Evolutionary conservation across 2,329 filamentous ascomycete species (phyloP).

Genomic region (Hymenoscyphus repandus): DNA sequence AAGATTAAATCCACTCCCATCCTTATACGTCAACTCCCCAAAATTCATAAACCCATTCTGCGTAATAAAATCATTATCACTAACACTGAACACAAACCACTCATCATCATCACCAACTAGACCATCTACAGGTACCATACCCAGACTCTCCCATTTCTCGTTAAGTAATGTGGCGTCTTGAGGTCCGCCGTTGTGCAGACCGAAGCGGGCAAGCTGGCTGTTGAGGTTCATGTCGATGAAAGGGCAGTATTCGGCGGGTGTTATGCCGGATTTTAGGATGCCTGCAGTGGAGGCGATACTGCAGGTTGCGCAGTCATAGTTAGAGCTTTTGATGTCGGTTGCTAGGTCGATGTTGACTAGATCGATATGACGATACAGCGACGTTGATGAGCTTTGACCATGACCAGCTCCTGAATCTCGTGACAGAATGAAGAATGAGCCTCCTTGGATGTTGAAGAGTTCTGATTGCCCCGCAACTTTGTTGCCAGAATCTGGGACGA

Average conservation of each 20-base stretch:
- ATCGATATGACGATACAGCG: constrained; percentile 64
- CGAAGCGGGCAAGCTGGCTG: constrained; percentile 57
- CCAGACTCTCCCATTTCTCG: constrained; percentile 73
- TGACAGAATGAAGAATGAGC: constrained; percentile 62
- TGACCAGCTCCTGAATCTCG: constrained; percentile 58
- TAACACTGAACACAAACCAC: constrained; percentile 63
- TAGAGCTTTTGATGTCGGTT: constrained; percentile 52
- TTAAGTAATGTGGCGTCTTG: constrained; percentile 57
- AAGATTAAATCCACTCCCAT: constrained; percentile 49
- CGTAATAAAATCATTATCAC: constrained; percentile 72
- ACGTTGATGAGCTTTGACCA: constrained; percentile 46
- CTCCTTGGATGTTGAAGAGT: constrained; percentile 56
- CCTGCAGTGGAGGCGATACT: constrained; percentile 39
- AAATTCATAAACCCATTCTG: constrained; percentile 56
- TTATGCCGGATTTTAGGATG: constrained; percentile 47
- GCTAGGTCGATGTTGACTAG: constrained; percentile 58
- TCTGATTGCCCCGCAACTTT: constrained; percentile 63
- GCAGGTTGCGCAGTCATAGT: constrained; percentile 35
- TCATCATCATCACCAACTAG: constrained; percentile 44
- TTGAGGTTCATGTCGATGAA: constrained; percentile 68
- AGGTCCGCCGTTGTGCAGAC: constrained; percentile 61
- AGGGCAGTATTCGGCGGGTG: constrained; percentile 55
- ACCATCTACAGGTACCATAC: constrained; percentile 53
- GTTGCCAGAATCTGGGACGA: constrained; percentile 42
- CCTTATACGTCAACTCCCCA: constrained; percentile 47